phyloP scores from a whole-genome alignment of 495 filamentous ascomycete genomes.

The Penicillium ochrochloron region DNA sequence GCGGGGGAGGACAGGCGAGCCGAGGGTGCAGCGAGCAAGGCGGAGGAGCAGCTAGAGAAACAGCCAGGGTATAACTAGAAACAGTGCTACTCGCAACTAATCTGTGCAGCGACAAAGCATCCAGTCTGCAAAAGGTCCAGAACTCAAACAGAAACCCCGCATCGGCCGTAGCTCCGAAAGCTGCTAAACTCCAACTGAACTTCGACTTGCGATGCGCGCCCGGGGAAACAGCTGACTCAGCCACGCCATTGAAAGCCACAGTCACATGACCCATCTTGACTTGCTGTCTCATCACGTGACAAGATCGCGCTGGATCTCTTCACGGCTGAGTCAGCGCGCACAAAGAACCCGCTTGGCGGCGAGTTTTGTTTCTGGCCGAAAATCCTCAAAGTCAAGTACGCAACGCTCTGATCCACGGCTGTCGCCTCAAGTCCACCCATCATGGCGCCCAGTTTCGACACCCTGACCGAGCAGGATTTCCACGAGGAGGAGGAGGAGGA shows the following conservation, averaged over 20 bases:
- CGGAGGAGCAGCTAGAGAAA: background rate
- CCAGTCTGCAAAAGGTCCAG: slow-evolving; percentile 12
- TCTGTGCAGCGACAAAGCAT: slow-evolving; percentile 7
- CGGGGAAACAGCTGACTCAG: slow-evolving; percentile 20
- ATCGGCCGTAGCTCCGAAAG: slow-evolving; percentile 17
- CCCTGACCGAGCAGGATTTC: slow-evolving; percentile 76
- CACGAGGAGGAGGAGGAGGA: slow-evolving; percentile 88
- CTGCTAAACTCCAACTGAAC: background rate
- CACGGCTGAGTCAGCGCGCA: slow-evolving; percentile 42
- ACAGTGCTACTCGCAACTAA: background rate
- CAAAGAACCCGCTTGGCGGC: slow-evolving; percentile 42
- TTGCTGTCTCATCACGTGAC: background rate
- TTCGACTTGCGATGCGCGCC: slow-evolving; percentile 13
- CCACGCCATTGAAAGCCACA: background rate
- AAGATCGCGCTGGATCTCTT: slow-evolving; percentile 1
- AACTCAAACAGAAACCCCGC: slow-evolving; percentile 9
- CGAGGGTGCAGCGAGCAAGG: slow-evolving; percentile 10
- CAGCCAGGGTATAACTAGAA: background rate
- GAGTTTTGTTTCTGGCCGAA: slow-evolving; percentile 50
- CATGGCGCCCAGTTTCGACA: slow-evolving; percentile 77
- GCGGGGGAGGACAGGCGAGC: slow-evolving; percentile 33
- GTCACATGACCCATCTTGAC: background rate
- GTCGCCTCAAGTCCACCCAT: slow-evolving; percentile 39
- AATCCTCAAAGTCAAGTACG: slow-evolving; percentile 36
- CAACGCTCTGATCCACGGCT: slow-evolving; percentile 27